These are phyloP conservation scores for Talaromyces sp. DNA, from an alignment of 2,329 filamentous ascomycete genomes.

Conservation along the genomic window DNA sequence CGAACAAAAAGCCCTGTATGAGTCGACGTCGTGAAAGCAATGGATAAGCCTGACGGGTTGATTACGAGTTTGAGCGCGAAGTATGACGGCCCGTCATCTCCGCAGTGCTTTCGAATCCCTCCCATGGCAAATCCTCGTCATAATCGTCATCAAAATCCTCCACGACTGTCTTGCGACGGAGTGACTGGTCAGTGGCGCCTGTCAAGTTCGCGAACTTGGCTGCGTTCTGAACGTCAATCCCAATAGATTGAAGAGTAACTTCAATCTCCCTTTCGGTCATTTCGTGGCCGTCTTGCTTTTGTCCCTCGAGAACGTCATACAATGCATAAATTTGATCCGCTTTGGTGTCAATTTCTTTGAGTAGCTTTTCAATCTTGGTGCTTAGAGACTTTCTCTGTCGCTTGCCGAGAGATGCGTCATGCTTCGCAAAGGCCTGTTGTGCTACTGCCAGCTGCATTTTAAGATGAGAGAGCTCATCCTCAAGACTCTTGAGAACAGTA, in stretches of 20 bases:
- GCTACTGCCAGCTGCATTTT: conserved; percentile 66
- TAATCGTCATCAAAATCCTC: conserved; percentile 32
- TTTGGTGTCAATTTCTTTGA: conserved; percentile 68
- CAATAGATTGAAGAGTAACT: conserved; percentile 57
- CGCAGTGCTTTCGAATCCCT: conserved; percentile 44
- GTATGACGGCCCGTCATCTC: conserved; percentile 37
- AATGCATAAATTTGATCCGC: conserved; percentile 77
- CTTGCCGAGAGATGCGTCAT: conserved; percentile 66
- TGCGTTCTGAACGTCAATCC: conserved; percentile 32
- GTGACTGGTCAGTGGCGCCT: conserved; percentile 24
- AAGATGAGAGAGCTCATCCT: conserved; percentile 76
- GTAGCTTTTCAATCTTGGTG: conserved; percentile 60
- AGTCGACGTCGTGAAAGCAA: conserved; percentile 15
- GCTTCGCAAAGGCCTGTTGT: conserved; percentile 62
- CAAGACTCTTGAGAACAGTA: conserved; percentile 76
- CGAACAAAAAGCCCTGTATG: not conserved
- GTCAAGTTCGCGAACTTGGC: conserved; percentile 28
- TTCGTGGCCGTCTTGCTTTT: conserved; percentile 64
- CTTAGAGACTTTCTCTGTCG: conserved; percentile 63
- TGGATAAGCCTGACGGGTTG: not conserved
- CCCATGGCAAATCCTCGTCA: conserved; percentile 42
- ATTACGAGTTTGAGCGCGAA: conserved; percentile 11
- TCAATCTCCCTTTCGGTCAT: conserved; percentile 65
- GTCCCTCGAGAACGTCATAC: conserved; percentile 79
- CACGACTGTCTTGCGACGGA: not conserved